phyloP scores from a whole-genome alignment of 352 stramenopile species.

The Plasmopara muralis region DNA sequence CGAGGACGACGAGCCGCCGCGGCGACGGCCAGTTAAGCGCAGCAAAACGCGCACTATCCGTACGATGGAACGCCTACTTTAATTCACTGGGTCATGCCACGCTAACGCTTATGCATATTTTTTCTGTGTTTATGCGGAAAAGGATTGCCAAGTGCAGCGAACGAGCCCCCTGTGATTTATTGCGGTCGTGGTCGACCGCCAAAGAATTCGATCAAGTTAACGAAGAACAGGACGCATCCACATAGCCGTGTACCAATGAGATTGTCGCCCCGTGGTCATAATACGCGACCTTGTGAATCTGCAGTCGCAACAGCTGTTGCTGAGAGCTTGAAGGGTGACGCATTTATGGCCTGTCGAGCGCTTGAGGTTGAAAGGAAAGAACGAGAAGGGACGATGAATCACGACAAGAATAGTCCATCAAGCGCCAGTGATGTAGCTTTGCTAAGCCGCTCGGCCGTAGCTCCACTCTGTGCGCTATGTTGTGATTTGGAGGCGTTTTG shows the following conservation, averaged over 20 bases:
- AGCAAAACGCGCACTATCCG: constrained; percentile 21
- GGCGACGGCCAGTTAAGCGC: constrained; percentile 23
- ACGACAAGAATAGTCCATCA: constrained; percentile 53
- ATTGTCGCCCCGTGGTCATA: constrained; percentile 27
- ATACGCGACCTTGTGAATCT: constrained; percentile 15
- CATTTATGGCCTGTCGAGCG: constrained; percentile 9
- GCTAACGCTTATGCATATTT: constrained; percentile 4
- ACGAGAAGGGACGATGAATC: constrained; percentile 12
- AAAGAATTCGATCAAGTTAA: constrained; percentile 42
- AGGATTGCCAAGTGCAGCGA: constrained; percentile 13
- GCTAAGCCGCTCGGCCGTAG: constrained; percentile 33
- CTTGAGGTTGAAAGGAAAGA: constrained; percentile 17
- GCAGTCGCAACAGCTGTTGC: constrained; percentile 12
- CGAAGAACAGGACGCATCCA: constrained; percentile 12
- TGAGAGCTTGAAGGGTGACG: constrained; percentile 12
- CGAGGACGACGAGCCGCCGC: constrained; percentile 17
- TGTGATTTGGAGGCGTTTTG: constrained; percentile 37
- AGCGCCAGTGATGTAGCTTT: constrained; percentile 56
- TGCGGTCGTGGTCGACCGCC: constrained; percentile 33
- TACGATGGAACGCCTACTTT: constrained; percentile 10
- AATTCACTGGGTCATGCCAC: constrained; percentile 3
- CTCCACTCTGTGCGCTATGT: constrained; percentile 66
- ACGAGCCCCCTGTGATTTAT: constrained; percentile 27
- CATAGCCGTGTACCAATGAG: constrained; percentile 10
- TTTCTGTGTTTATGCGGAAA: constrained; percentile 14